Conservation (phyloP, 2,329 filamentous ascomycete species). For the Blastomyces emzantsi region DNA sequence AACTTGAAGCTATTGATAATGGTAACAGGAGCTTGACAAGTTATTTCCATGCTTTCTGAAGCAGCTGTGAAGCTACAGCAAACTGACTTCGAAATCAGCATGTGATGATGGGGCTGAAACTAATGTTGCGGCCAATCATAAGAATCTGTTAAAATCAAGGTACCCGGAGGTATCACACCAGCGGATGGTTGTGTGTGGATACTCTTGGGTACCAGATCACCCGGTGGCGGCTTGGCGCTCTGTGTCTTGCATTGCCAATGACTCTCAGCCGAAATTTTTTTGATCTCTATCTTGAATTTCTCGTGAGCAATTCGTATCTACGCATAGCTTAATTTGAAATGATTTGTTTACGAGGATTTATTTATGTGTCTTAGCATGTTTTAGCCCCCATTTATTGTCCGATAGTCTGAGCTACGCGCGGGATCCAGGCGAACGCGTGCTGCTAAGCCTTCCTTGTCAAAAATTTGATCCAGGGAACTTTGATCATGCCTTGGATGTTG, state of each 20-base stretch:
- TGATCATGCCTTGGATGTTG: not conserved
- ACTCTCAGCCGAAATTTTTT: not conserved
- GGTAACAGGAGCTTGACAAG: not conserved
- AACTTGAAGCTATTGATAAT: no score
- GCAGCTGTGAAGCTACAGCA: not conserved
- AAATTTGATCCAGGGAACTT: not conserved
- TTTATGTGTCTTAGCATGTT: not conserved
- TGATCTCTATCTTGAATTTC: not conserved
- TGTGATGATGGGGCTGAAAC: not conserved
- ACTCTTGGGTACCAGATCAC: not conserved
- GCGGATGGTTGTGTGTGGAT: not conserved
- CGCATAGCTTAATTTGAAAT: not conserved
- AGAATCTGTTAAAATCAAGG: not conserved
- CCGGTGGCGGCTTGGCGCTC: not conserved
- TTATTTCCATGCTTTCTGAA: not conserved
- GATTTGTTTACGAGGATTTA: no score
- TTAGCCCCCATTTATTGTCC: not conserved
- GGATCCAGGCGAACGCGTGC: not conserved
- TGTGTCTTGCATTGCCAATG: not conserved
- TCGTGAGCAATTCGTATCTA: not conserved
- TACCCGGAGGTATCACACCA: not conserved
- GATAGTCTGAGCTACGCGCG: not conserved
- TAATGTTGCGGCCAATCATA: not conserved
- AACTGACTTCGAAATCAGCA: not conserved
- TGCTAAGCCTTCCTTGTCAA: not conserved